Percentiles rank a stretch among this genome's conserved stretches.
Evolutionary conservation across 2,329 filamentous ascomycete genomes (phyloP).

Genomic region (Elsinoe australis): DNA sequence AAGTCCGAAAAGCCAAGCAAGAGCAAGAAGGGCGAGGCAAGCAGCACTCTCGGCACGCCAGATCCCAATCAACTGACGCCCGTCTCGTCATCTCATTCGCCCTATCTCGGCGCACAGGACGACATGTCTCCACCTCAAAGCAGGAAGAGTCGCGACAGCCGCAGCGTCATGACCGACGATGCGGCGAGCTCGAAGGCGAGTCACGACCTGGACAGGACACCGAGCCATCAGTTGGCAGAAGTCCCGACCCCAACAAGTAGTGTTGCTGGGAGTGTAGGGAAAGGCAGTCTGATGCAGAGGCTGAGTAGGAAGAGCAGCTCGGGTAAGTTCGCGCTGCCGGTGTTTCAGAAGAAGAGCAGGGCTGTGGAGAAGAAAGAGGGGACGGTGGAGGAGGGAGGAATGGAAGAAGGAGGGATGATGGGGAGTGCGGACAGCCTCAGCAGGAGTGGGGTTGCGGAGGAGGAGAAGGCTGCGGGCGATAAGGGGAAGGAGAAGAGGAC

Average conservation of each 20-base stretch:
- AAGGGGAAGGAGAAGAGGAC: conserved; percentile 25
- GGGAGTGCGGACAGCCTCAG: conserved; percentile 23
- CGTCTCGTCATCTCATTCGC: conserved; percentile 17
- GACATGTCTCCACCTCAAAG: conserved; percentile 32
- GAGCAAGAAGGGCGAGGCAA: conserved; percentile 28
- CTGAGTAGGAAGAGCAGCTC: conserved; percentile 42
- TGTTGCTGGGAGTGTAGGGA: conserved; percentile 29
- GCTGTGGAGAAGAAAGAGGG: conserved; percentile 22
- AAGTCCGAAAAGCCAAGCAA: conserved; percentile 33
- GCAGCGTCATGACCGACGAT: conserved; percentile 34
- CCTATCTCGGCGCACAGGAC: conserved; percentile 20
- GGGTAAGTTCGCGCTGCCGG: conserved; percentile 37
- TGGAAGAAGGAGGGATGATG: conserved; percentile 31
- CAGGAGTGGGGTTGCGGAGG: conserved; percentile 28
- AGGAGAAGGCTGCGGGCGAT: conserved; percentile 28
- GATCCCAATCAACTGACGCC: conserved; percentile 8
- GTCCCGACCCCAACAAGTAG: conserved; percentile 21
- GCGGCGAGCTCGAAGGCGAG: conserved; percentile 30
- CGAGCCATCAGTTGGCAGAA: conserved; percentile 34
- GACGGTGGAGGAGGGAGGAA: conserved; percentile 33
- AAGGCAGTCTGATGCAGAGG: conserved; percentile 44
- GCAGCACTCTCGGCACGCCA: conserved; percentile 14
- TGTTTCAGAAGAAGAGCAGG: conserved; percentile 30
- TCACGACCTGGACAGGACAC: conserved; percentile 34
- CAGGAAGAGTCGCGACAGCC: conserved; percentile 37